These are phyloP conservation scores for Alternaria sp. DNA, from an alignment of 2,329 filamentous ascomycete species.

Conservation along the genomic window DNA sequence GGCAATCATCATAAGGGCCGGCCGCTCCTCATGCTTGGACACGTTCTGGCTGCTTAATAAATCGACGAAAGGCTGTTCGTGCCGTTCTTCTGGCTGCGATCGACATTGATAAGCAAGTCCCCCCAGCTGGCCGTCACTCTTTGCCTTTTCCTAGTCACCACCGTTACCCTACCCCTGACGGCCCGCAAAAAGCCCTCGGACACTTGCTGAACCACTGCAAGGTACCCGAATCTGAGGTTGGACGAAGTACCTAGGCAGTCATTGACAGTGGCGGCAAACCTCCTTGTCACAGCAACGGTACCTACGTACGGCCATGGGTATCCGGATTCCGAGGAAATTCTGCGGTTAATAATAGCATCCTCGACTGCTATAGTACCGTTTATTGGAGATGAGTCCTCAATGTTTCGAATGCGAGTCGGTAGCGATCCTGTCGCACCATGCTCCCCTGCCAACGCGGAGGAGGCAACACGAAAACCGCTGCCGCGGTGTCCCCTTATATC, in stretches of 20 bases:
- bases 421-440: conserved; percentile 45
- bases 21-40: conserved; percentile 27
- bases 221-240: conserved; percentile 14
- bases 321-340: conserved; percentile 13
- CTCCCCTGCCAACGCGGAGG: conserved; percentile 25
- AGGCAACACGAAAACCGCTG: conserved; percentile 29
- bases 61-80: conserved; percentile 22
- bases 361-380: conserved; percentile 13
- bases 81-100: conserved; percentile 27
- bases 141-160: conserved; percentile 22
- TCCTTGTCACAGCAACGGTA: not conserved
- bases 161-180: conserved; percentile 11
- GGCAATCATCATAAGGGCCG: conserved; percentile 38
- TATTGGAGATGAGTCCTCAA: conserved; percentile 23
- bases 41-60: conserved; percentile 21
- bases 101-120: conserved; percentile 23
- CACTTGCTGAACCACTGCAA: conserved; percentile 24
- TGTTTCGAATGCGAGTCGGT: conserved; percentile 28
- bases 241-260: conserved; percentile 1
- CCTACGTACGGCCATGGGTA: conserved; percentile 29
- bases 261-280: not conserved
- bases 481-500: conserved; percentile 27
- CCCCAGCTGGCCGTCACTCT: conserved; percentile 32
- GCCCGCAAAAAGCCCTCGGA: conserved; percentile 14
- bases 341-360: conserved; percentile 26